phyloP scores from a whole-genome alignment of 805 yeast genomes.

The Candida lessepsii region DNA sequence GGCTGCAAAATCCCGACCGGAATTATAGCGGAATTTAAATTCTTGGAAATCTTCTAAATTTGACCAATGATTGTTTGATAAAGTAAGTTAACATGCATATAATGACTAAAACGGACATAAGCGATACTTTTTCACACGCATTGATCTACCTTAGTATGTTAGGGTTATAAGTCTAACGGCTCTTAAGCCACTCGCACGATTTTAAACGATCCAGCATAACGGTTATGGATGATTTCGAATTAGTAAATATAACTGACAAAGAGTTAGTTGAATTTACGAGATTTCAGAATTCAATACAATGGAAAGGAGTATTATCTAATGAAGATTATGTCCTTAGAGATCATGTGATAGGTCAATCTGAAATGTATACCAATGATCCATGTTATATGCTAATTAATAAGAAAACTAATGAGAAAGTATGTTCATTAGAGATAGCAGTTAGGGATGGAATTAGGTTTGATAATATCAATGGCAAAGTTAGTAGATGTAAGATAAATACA shows the following conservation, averaged over 20 bases:
- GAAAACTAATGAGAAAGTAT: constrained; percentile 20
- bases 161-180: not conserved
- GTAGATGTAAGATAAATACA: constrained; percentile 12
- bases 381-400: constrained; percentile 27
- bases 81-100: too few relatives aligned
- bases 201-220: too few relatives aligned
- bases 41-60: too few relatives aligned
- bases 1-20: too few relatives aligned
- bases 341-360: constrained; percentile 24
- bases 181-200: too few relatives aligned
- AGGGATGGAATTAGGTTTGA: constrained; percentile 29
- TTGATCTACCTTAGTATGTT: not conserved
- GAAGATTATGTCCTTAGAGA: constrained; percentile 39
- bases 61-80: too few relatives aligned
- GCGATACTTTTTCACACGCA: too few relatives aligned
- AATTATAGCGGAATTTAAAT: too few relatives aligned
- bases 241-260: constrained; percentile 21
- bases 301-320: constrained; percentile 35
- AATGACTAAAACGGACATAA: too few relatives aligned
- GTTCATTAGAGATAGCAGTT: constrained; percentile 36
- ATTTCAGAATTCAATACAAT: constrained; percentile 30
- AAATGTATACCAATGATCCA: constrained; percentile 10
- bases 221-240: constrained; percentile 2
- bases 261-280: constrained; percentile 31
- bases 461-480: constrained; percentile 10